These are phyloP conservation scores for Sporothrix pseudoabietina DNA, from an alignment of 2,329 filamentous ascomycete species.

Conservation along the genomic window DNA sequence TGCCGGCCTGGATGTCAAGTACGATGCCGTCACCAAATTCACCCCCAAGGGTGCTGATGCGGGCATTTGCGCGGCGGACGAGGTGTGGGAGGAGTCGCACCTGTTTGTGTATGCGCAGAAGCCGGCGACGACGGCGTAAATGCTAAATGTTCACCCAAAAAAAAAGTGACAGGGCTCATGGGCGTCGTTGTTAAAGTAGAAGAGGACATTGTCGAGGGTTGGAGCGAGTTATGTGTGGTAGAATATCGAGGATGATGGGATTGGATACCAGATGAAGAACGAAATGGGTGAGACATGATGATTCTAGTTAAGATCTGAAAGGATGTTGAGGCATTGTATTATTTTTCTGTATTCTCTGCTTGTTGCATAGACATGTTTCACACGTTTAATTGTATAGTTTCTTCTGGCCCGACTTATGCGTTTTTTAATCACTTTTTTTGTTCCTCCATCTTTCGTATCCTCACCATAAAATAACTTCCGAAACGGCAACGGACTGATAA, in stretches of 20 bases:
- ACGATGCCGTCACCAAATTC: constrained; percentile 33
- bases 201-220: neutral
- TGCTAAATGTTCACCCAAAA: neutral
- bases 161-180: neutral
- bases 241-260: neutral
- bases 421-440: neutral
- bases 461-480: neutral
- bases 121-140: constrained; percentile 22
- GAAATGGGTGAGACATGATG: neutral
- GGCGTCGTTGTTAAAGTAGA: neutral
- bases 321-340: neutral
- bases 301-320: neutral
- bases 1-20: constrained; percentile 35
- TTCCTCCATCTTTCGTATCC: neutral
- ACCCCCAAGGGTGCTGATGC: constrained; percentile 36
- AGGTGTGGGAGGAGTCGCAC: constrained; percentile 40
- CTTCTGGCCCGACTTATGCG: neutral
- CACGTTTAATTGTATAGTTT: neutral
- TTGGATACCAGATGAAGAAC: neutral
- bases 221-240: neutral
- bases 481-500: too few relatives aligned
- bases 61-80: constrained; percentile 37
- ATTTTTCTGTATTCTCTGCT: neutral
- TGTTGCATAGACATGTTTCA: neutral
- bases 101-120: constrained; percentile 39